These are phyloP conservation scores for Boechera stricta DNA, from an alignment of 345 rosid genomes.

Conservation along the genomic window DNA sequence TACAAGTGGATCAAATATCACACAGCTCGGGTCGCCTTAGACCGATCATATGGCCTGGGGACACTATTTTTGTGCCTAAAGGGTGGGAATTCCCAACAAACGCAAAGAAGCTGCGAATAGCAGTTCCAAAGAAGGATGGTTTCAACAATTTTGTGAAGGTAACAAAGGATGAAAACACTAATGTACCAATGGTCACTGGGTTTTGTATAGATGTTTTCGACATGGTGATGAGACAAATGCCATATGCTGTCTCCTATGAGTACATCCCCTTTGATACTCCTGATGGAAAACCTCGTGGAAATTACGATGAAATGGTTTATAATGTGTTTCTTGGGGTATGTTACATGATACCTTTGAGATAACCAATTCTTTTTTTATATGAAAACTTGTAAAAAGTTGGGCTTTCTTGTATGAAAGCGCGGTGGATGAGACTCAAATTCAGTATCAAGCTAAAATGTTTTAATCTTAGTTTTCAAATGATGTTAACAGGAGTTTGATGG, in stretches of 20 bases:
- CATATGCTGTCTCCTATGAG: conserved; percentile 53
- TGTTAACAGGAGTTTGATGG: conserved; percentile 59
- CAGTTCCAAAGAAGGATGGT: conserved; percentile 56
- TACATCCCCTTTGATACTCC: conserved; percentile 46
- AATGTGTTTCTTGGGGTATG: conserved; percentile 55
- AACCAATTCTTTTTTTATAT: neutral
- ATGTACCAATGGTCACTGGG: conserved; percentile 32
- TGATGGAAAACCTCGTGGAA: conserved; percentile 39
- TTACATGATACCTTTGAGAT: neutral
- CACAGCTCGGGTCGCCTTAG: conserved; percentile 18
- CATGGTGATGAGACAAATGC: conserved; percentile 48
- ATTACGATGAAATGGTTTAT: conserved; percentile 52
- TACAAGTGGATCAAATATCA: conserved; percentile 5
- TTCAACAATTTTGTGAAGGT: conserved; percentile 52
- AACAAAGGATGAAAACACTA: conserved; percentile 34
- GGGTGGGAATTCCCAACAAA: conserved; percentile 60
- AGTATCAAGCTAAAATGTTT: too few species aligned
- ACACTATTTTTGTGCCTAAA: conserved; percentile 41
- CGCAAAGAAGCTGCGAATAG: conserved; percentile 50
- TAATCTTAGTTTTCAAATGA: neutral
- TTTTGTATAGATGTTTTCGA: conserved; percentile 56
- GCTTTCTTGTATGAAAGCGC: too few species aligned
- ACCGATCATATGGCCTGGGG: conserved; percentile 44
- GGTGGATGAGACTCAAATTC: neutral
- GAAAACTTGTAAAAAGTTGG: too few species aligned